A percentile compares a stretch with the other conserved stretches of the same genome.
Conservation (phyloP, 2,329 filamentous ascomycete species). For the Capronia coronata region DNA sequence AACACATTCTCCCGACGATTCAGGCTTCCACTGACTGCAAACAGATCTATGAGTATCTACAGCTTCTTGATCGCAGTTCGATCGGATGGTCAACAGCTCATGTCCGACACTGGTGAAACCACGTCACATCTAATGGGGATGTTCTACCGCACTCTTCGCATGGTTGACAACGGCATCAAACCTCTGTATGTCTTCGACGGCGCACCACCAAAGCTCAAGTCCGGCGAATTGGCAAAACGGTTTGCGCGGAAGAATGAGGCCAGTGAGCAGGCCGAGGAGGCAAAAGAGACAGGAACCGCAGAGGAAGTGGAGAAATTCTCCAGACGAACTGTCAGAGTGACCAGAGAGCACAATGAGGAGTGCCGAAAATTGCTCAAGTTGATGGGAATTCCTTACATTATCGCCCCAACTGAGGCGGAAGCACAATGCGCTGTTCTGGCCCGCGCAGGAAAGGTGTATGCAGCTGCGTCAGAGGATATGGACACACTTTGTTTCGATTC, state of each 20-base stretch:
- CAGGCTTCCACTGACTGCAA: constrained; percentile 14
- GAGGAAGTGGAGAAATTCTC: constrained; percentile 99
- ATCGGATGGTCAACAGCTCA: constrained; percentile 93
- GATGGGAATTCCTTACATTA: constrained; percentile 93
- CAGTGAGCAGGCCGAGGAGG: constrained; percentile 82
- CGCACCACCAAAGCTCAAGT: constrained; percentile 93
- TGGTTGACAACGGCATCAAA: constrained; percentile 98
- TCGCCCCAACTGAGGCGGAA: constrained; percentile 94
- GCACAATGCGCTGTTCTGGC: constrained; percentile 91
- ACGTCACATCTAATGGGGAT: constrained; percentile 98
- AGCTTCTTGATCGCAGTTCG: constrained; percentile 97
- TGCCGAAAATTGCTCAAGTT: constrained; percentile 84
- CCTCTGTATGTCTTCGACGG: constrained; percentile 97
- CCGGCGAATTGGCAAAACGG: constrained; percentile 90
- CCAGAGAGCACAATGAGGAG: constrained; percentile 92
- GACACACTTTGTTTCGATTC: constrained; percentile 94
- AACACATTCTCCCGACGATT: neutral
- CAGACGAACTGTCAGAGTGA: constrained; percentile 83
- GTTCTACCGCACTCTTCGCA: constrained; percentile 97
- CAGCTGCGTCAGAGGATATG: constrained; percentile 97
- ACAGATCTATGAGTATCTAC: constrained; percentile 94
- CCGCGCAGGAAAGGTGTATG: constrained; percentile 86
- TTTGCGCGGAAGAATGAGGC: constrained; percentile 93
- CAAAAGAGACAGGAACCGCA: constrained; percentile 92
- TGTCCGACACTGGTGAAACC: constrained; percentile 88